Evolutionary conservation across 2,329 filamentous ascomycete species (phyloP), one percentile per base, ranked within the genome.

Genomic region (Cytospora paraplurivora): DNA sequence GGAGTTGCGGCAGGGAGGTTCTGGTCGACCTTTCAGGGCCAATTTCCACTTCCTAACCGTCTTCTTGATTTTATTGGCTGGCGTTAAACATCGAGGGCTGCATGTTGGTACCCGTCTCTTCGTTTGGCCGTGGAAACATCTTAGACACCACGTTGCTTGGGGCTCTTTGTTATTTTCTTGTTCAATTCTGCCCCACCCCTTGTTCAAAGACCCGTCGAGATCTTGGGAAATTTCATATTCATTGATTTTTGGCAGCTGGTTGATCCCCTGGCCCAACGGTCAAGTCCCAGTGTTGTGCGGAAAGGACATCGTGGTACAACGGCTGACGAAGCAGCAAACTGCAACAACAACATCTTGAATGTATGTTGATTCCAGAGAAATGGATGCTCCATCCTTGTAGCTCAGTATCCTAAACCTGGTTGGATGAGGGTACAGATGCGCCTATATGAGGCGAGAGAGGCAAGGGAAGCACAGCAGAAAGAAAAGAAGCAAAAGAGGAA

Each of bases 61-160:
- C 7, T 27, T 15, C 15, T 49, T 8, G 10, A 41, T 12, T 41
- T 38, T 32, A 19, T 52, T 54, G 53, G 21, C 35, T 56, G 50
- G 44, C 52, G 55, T 59, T 56, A 33, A 37, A 47, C 41, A 19
- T 38, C 49, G 52, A 57, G 33, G 41, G 33, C 59, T 51, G 19
- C 11, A 55, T 61, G 59, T 55, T 61, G 59, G 59, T 55, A 61
- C 41, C 59, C 51, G 59, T 61, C 47, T 61, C 17, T 34, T 61
- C 38, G 59, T 52, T 47, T 17, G 41, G 59, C 51, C 51, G 51
- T 61, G 59, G 59, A 27, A 50, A 61, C 59, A 56, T 44, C 59
- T 49, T 61, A 55, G 59, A 61, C 38, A 61, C 59, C 59, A 61
- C 51, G 59, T 55, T 50, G 59, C 59, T 55, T 37, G 59, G 17